These are phyloP conservation scores for Aspergillus ochraceoroseus DNA, from an alignment of 2,329 filamentous ascomycete species.

Conservation along the genomic window DNA sequence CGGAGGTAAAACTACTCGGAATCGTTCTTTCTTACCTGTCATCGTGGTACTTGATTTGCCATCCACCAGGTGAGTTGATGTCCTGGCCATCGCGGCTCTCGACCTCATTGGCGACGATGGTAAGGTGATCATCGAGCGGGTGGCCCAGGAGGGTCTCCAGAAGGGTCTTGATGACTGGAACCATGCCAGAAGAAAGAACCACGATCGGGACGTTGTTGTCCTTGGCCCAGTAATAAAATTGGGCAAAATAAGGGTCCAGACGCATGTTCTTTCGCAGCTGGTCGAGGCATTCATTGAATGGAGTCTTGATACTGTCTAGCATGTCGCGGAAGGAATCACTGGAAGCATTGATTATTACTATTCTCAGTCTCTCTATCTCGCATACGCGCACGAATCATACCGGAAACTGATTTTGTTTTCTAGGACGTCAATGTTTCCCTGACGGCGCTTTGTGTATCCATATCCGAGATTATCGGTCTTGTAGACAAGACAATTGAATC, in stretches of 20 bases:
- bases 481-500: slow-evolving; percentile 32
- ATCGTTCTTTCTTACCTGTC: slow-evolving; percentile 57
- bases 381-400: slow-evolving; percentile 27
- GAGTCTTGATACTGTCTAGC: slow-evolving; percentile 78
- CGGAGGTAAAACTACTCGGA: slow-evolving; percentile 2
- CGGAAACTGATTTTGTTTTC: slow-evolving; percentile 67
- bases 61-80: slow-evolving; percentile 75
- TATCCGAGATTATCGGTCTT: slow-evolving; percentile 91
- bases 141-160: slow-evolving; percentile 77
- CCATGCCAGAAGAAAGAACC: slow-evolving; percentile 88
- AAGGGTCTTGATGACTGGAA: slow-evolving; percentile 79
- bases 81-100: slow-evolving; percentile 60
- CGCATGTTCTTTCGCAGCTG: slow-evolving; percentile 76
- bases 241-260: slow-evolving; percentile 80
- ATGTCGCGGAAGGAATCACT: slow-evolving; percentile 81
- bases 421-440: slow-evolving; percentile 73
- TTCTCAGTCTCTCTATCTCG: not conserved
- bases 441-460: slow-evolving; percentile 63
- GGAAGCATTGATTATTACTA: not conserved
- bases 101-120: slow-evolving; percentile 87
- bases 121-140: slow-evolving; percentile 63
- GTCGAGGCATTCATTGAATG: slow-evolving; percentile 76
- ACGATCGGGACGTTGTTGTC: slow-evolving; percentile 85
- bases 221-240: slow-evolving; percentile 79
- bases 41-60: slow-evolving; percentile 85